Evolutionary conservation across 2,329 filamentous ascomycete genomes (phyloP).

Genomic region (Cytospora schulzeri): DNA sequence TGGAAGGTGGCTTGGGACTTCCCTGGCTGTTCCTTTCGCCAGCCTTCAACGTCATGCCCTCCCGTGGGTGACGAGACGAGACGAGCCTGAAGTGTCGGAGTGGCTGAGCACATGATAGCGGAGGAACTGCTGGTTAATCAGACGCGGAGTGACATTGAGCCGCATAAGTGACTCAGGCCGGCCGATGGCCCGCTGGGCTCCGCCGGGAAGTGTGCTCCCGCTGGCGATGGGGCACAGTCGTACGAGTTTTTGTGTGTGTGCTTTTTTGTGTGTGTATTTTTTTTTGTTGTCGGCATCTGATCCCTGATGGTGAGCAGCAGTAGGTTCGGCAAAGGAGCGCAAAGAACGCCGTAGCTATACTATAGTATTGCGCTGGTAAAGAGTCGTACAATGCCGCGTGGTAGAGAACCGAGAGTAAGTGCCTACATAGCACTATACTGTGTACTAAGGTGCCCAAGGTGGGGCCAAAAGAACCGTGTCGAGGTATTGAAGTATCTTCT

Average conservation of each 20-base stretch:
- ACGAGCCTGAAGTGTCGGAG: not conserved
- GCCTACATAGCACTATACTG: no score
- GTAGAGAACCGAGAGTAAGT: no score
- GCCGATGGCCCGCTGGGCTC: not conserved
- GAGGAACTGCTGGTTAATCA: constrained; percentile 1
- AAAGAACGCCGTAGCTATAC: no score
- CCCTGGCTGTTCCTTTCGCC: not conserved
- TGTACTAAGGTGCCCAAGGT: no score
- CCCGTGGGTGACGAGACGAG: not conserved
- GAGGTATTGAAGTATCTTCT: not conserved
- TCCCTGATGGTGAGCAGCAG: no score
- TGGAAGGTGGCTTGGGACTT: not conserved
- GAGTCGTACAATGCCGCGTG: no score
- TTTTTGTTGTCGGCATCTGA: not conserved
- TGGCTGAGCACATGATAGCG: constrained; percentile 12
- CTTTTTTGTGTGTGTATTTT: no score
- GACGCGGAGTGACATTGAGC: constrained; percentile 18
- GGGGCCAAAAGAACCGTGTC: not conserved
- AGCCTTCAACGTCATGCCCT: constrained; percentile 16
- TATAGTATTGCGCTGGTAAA: no score
- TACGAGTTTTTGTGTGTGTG: not conserved
- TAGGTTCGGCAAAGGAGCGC: no score
- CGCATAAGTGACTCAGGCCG: constrained; percentile 21
- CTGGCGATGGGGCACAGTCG: not conserved
- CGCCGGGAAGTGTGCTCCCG: not conserved